Evolutionary conservation across 306 rosid species (phyloP).

Genomic region (Castanea sativa): DNA sequence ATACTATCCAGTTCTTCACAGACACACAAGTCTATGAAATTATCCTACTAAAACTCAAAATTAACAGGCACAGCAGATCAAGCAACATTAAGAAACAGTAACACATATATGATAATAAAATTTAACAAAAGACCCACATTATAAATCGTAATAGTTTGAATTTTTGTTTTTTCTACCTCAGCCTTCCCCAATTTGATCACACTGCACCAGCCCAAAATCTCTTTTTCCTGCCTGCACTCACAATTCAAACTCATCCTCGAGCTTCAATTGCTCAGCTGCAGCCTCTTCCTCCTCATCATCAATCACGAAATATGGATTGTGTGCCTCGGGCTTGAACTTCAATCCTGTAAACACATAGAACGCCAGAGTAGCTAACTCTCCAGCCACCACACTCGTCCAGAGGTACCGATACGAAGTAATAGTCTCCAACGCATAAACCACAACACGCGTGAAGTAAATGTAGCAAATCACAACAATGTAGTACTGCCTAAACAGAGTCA

Average conservation of each 20-base stretch:
- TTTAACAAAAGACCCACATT: conserved; percentile 20
- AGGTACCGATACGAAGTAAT: conserved; percentile 87
- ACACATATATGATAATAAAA: conserved; percentile 34
- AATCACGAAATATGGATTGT: conserved; percentile 84
- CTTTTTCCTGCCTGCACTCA: conserved; percentile 25
- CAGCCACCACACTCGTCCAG: conserved; percentile 92
- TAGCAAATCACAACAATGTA: conserved; percentile 89
- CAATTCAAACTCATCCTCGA: conserved; percentile 92
- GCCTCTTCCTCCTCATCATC: conserved; percentile 99
- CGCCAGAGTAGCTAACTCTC: conserved; percentile 79
- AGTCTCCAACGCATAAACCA: conserved; percentile 87
- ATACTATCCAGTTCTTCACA: conserved; percentile 28
- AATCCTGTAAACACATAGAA: conserved; percentile 82
- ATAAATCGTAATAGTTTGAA: conserved; percentile 19
- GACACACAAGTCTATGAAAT: conserved; percentile 12
- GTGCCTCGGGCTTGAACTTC: conserved; percentile 93
- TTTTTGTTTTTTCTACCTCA: conserved; percentile 46
- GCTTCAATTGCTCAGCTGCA: conserved; percentile 87
- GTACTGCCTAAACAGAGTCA: conserved; percentile 86
- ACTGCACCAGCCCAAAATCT: conserved; percentile 29
- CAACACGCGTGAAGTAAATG: conserved; percentile 91
- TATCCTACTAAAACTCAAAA: conserved; percentile 17
- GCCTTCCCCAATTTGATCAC: conserved; percentile 15
- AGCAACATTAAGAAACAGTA: conserved; percentile 27
- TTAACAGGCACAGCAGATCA: conserved; percentile 24